Conservation (phyloP, 257 asterid genomes). For the Solanum paucissectum region DNA sequence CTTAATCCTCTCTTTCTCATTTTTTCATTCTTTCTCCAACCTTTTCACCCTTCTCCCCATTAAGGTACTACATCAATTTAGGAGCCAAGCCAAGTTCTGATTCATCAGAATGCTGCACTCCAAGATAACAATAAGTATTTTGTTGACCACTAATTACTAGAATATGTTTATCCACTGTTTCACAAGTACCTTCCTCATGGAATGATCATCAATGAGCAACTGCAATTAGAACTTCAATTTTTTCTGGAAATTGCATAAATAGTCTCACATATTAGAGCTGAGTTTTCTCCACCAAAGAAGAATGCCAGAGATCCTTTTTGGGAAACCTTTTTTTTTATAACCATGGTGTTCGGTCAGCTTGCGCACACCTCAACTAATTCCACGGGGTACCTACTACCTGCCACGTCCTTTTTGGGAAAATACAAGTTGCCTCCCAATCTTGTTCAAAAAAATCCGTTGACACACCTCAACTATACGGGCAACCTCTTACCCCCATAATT, state of each 20-base stretch:
- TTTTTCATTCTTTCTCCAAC: not conserved
- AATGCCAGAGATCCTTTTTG: not conserved
- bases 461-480: not conserved
- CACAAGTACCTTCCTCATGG: not conserved
- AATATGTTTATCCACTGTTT: not conserved
- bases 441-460: not conserved
- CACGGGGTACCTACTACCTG: not conserved
- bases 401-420: not conserved
- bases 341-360: not conserved
- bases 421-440: not conserved
- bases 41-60: not conserved
- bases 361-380: not conserved
- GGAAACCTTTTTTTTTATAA: not conserved
- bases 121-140: not conserved
- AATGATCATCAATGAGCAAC: not conserved
- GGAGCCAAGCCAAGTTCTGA: not conserved
- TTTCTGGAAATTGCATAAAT: not conserved
- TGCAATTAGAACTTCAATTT: not conserved
- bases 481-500: not conserved
- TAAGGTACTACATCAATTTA: not conserved
- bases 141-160: not conserved
- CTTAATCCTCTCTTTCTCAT: not conserved
- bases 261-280: not conserved
- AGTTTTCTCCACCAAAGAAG: not conserved
- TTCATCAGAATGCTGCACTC: not conserved